Base-by-base conservation (phyloP, 306 rosid species). In the Rosa lucieae region DNA sequence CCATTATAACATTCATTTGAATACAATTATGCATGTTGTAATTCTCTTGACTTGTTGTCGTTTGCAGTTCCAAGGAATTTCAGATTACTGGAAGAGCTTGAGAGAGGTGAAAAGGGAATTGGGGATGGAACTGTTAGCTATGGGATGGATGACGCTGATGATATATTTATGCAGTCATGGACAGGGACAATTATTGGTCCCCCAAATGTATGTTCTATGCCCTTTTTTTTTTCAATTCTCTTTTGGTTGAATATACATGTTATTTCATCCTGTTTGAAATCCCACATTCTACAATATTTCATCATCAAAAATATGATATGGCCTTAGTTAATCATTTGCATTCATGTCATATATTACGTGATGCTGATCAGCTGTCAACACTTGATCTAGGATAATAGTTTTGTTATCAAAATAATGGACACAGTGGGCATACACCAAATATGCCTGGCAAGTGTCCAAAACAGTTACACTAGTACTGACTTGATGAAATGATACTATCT, bases 61-160 rank as follows among this genome's bases (percentile, higher is more conserved):
- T 59, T 80, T 72, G 83, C 87, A 93, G 99, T 95, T 88, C 98
- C 99, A 55, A 93, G 99, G 86, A 95, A 76, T 86, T 95, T 95
- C 83, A 90, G 93, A 88, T 91, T 95, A 84, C 86, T 95, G 87
- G 99, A 95, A 86, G 99, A 95, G 84, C 99, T 95, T 69, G 99
- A 95, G 85, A 90, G 99, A 86, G 99, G 99, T 52, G 99, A 94
- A 78, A 94, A 94, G 85, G 99, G 99, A 82, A 94, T 94, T 44
- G 97, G 99, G 70, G 97, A 94, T 92, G 97, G 97, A 77, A 94
- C 99, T 77, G 99, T 95, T 63, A 95, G 99, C 85, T 95, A 95
- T 80, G 99, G 99, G 79, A 95, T 95, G 99, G 98, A 95, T 84
- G 99, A 91, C 75, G 99, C 97, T 20, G 97, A 95, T 80, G 99